phyloP scores from a whole-genome alignment of 768 basidiomycete species.

The Rhodosporidiobolus odoratus region DNA sequence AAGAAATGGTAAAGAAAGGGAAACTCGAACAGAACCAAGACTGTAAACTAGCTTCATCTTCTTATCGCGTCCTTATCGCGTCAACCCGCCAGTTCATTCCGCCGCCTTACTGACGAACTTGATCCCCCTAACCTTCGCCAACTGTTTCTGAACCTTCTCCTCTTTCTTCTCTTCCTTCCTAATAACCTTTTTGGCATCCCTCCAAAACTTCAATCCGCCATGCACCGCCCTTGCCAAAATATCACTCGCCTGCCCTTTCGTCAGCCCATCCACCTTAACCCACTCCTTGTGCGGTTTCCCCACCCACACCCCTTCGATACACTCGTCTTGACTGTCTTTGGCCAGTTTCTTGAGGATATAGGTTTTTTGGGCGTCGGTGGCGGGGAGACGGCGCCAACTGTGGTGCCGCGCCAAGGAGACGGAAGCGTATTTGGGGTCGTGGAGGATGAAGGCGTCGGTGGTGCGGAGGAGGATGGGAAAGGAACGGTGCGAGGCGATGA shows the following conservation, averaged over 20 bases:
- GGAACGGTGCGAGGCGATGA: not conserved
- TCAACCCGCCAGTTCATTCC: too few species aligned
- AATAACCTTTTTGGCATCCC: not conserved
- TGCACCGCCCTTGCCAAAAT: slow-evolving; percentile 72
- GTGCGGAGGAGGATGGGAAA: slow-evolving; percentile 8
- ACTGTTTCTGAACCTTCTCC: not conserved
- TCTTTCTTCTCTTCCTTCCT: not conserved
- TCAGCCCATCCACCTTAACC: slow-evolving; percentile 51
- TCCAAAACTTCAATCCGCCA: slow-evolving; percentile 50
- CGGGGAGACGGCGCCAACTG: slow-evolving; percentile 43
- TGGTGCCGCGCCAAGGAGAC: slow-evolving; percentile 11
- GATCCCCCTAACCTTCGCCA: too few species aligned
- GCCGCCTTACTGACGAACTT: too few species aligned
- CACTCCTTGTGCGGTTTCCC: slow-evolving; percentile 42
- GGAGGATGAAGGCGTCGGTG: slow-evolving; percentile 3
- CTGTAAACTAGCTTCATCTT: too few species aligned
- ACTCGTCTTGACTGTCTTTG: not conserved
- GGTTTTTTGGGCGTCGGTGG: slow-evolving; percentile 1
- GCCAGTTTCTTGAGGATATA: slow-evolving; percentile 3
- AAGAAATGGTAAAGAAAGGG: too few species aligned
- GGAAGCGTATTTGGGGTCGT: not conserved
- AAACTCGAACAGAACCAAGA: too few species aligned
- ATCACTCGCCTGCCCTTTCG: slow-evolving; percentile 72
- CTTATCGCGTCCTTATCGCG: too few species aligned
- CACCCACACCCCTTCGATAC: slow-evolving; percentile 27